Evolutionary conservation across 139 green algal genomes (phyloP).

Genomic region (Spirogloea muscicola): DNA sequence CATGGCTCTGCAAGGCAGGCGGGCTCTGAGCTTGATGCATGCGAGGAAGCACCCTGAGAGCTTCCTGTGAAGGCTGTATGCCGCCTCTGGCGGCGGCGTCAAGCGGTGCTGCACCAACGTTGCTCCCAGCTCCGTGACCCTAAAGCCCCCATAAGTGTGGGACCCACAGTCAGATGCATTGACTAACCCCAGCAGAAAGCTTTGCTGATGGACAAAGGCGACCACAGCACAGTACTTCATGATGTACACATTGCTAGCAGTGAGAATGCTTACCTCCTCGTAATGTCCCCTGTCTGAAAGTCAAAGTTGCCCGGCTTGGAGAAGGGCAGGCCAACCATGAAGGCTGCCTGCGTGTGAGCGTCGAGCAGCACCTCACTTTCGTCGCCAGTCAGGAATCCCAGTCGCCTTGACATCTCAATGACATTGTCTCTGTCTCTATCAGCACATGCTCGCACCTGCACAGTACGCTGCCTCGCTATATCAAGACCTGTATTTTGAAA

Average conservation of each 20-base stretch:
- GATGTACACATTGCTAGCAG: no score
- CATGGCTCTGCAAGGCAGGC: conserved; percentile 29
- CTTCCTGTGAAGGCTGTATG: conserved; percentile 92
- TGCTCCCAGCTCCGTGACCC: conserved; percentile 55
- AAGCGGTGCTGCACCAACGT: conserved; percentile 90
- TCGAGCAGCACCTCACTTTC: conserved; percentile 75
- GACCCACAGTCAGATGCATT: no score
- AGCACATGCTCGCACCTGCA: conserved; percentile 66
- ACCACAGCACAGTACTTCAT: no score
- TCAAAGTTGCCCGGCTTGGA: conserved; percentile 66
- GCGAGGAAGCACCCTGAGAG: conserved; percentile 88
- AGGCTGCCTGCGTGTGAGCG: conserved; percentile 82
- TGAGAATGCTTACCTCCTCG: no score
- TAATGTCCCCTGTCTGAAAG: conserved; percentile 60
- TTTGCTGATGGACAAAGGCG: no score
- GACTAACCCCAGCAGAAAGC: no score
- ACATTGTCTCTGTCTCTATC: conserved; percentile 65
- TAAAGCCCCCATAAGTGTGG: no score
- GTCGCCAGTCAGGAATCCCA: conserved; percentile 86
- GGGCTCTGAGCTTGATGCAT: conserved; percentile 84
- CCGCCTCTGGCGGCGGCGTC: conserved; percentile 84
- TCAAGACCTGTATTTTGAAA: no score
- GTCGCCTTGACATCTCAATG: conserved; percentile 60
- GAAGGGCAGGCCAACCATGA: conserved; percentile 88
- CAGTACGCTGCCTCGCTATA: no score